Evolutionary conservation across 129 eudicot genomes (phyloP).

Genomic region (Escallonia herrerae): DNA sequence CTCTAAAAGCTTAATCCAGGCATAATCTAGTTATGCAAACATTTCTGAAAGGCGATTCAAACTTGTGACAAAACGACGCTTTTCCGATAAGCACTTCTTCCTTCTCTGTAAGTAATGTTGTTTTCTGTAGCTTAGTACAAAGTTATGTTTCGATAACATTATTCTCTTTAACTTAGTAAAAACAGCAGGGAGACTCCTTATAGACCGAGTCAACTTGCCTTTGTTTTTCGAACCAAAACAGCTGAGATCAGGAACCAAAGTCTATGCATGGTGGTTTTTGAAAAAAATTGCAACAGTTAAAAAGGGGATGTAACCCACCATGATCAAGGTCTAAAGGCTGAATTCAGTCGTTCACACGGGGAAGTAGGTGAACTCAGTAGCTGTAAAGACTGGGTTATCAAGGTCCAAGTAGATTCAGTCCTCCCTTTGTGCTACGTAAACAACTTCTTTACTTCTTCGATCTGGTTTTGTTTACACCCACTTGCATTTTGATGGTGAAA

Average conservation of each 20-base stretch:
- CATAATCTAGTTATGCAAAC: too few species aligned
- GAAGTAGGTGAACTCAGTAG: slow-evolving; percentile 15
- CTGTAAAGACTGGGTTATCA: slow-evolving; percentile 8
- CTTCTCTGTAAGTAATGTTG: too few species aligned
- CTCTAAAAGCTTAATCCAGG: too few species aligned
- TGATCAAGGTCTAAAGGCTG: neutral
- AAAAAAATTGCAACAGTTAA: neutral
- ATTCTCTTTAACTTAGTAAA: neutral
- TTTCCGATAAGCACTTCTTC: too few species aligned
- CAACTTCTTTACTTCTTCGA: neutral
- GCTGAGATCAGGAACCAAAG: too few species aligned
- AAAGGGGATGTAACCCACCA: too few species aligned
- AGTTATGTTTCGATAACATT: neutral
- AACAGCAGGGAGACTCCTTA: too few species aligned
- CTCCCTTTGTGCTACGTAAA: neutral
- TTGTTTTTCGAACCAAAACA: too few species aligned
- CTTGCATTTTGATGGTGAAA: slow-evolving; percentile 13
- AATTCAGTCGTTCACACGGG: slow-evolving; percentile 1
- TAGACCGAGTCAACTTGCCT: too few species aligned
- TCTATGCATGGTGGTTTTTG: neutral
- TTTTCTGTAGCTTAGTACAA: too few species aligned
- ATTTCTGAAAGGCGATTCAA: too few species aligned
- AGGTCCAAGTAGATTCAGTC: neutral
- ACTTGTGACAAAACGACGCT: too few species aligned
- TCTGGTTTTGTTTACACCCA: slow-evolving; percentile 8